phyloP scores from a whole-genome alignment of 495 filamentous ascomycete genomes.

The Massariosphaeria phaeospora region DNA sequence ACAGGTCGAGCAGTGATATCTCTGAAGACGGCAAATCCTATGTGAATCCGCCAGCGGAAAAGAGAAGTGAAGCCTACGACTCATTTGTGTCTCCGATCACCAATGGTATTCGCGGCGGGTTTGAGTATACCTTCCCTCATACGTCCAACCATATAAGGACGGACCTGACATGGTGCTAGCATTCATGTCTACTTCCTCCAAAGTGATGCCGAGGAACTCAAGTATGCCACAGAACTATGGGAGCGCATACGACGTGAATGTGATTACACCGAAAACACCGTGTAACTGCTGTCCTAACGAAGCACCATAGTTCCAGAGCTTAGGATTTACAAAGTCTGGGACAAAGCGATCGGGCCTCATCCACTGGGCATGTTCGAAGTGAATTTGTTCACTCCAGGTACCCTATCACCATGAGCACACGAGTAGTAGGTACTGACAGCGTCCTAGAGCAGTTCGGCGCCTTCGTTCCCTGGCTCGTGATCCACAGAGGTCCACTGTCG shows the following conservation, averaged over 20 bases:
- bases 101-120: constrained; percentile 44
- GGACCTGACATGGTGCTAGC: constrained; percentile 4
- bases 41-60: constrained; percentile 36
- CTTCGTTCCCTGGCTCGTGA: constrained; percentile 77
- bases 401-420: neutral
- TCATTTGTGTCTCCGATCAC: constrained; percentile 37
- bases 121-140: constrained; percentile 45
- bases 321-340: constrained; percentile 72
- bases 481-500: constrained; percentile 76
- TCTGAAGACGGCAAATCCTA: constrained; percentile 39
- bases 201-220: constrained; percentile 55
- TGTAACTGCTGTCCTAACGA: neutral
- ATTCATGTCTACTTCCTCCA: constrained; percentile 70
- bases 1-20: constrained; percentile 31
- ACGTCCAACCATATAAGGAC: neutral
- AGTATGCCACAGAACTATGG: constrained; percentile 66
- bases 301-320: constrained; percentile 69
- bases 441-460: constrained; percentile 66
- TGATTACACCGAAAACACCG: constrained; percentile 28
- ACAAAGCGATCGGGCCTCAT: constrained; percentile 75
- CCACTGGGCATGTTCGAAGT: constrained; percentile 89
- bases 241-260: constrained; percentile 77
- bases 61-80: constrained; percentile 35
- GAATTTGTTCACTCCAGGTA: constrained; percentile 72
- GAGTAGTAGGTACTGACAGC: neutral